A percentile compares a stretch with the other conserved stretches of the same genome.
Conservation (phyloP, 1,284 basidiomycete genomes). For the Fomitiporia mediterranea region DNA sequence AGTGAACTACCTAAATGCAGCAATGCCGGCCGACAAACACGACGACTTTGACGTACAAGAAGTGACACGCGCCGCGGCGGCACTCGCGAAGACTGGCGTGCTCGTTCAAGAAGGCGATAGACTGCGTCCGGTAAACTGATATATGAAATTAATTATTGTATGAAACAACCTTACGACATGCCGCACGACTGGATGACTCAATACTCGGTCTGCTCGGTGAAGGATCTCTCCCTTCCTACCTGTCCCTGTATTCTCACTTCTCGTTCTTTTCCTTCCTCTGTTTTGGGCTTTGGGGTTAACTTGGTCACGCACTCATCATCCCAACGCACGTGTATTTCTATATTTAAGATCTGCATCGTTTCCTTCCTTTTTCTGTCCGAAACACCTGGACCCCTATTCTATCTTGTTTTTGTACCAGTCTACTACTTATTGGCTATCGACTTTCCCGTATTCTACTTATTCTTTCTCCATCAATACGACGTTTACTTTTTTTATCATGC, state of each 20-base stretch:
- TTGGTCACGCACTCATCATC: slow-evolving; percentile 3
- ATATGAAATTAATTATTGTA: neutral
- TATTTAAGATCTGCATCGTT: slow-evolving; percentile 9
- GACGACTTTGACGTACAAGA: slow-evolving; percentile 75
- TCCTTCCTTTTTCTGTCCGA: neutral
- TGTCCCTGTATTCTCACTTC: neutral
- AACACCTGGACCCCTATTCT: neutral
- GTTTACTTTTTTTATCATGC: too few relatives aligned
- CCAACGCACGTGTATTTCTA: slow-evolving; percentile 6
- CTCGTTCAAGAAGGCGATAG: slow-evolving; percentile 11
- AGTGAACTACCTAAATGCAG: slow-evolving; percentile 65
- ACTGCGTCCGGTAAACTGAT: slow-evolving; percentile 1
- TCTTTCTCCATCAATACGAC: too few relatives aligned
- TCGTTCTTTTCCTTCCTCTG: neutral
- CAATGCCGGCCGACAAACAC: slow-evolving; percentile 68
- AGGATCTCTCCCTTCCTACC: neutral
- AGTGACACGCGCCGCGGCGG: slow-evolving; percentile 32
- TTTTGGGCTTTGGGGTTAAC: slow-evolving; percentile 8
- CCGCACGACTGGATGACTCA: neutral
- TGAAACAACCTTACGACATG: neutral
- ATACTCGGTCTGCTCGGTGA: neutral
- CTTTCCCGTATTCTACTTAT: too few relatives aligned
- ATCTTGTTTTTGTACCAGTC: neutral
- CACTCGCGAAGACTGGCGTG: slow-evolving; percentile 12
- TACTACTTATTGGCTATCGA: neutral